Base-by-base conservation (phyloP, 768 basidiomycete species). In the Tylopilus felleus region DNA sequence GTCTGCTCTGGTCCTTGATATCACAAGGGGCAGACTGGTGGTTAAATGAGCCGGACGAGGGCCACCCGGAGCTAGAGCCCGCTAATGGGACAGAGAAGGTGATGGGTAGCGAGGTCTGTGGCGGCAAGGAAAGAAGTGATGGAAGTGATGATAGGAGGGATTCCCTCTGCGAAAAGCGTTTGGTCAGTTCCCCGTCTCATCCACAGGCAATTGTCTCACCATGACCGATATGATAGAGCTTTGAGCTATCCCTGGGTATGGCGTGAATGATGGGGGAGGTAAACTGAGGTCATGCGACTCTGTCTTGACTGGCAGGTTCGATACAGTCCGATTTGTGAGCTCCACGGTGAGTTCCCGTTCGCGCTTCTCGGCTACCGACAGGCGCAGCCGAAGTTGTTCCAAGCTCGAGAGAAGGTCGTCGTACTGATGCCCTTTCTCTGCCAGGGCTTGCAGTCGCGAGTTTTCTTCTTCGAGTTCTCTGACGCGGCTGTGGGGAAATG, bases 391-490 rank as follows among this genome's bases (percentile, higher is more conserved):
- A 62, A 91, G 81, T 57, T 78, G 77, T 61, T 90, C 86, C 57
- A 89, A 73, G 67, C 85, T 83, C 45, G 80, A 80, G 51, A 77
- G 63, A 49, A 84, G 75, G 14, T 75, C 73, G 35, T 72, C 71
- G 41, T 67, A 65, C 38, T 65, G 65, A 60, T 64, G 67, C 49
- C 74, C 74, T 40, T 67, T 73, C 65, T 81, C 79, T 55, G 85
- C 75, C 57, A 88, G 72, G 38, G 78, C 77, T 31, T 82, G 77
- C 49, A 93, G 83, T 38, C 85, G 78, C 41, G 81, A 85, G 62
- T 91, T 93, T 68, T 93, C 92, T 68, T 87, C 83, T 73, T 93
- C 91, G 28, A 93, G 76, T 66, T 90, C 86, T 57, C 83, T 81
- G 63, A 93, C 89, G 53, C 86, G 91, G 63, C 91, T 93, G 73